Evolutionary conservation across 345 rosid genomes (phyloP).

Genomic region (Salix caprea): DNA sequence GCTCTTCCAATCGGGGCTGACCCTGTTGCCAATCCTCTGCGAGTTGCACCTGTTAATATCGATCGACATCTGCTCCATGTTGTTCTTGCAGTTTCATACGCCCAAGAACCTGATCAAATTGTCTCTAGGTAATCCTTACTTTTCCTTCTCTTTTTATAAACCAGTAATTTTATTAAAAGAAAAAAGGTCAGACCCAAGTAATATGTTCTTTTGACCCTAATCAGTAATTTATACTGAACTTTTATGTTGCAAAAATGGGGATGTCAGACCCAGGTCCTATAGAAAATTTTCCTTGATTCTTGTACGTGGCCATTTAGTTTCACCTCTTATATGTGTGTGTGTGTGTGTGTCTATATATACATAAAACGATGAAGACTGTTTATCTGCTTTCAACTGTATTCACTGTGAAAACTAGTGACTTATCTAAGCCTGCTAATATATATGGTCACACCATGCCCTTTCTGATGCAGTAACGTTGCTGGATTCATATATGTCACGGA

Average conservation of each 20-base stretch:
- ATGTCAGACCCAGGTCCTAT: not conserved
- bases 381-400: not conserved
- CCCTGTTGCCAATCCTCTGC: slow-evolving; percentile 62
- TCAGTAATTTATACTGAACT: not conserved
- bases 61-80: slow-evolving; percentile 62
- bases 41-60: slow-evolving; percentile 53
- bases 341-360: too few species aligned
- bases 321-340: too few species aligned
- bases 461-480: slow-evolving; percentile 62
- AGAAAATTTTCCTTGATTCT: not conserved
- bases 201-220: too few species aligned
- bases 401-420: not conserved
- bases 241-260: not conserved
- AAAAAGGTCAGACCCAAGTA: not conserved
- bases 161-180: not conserved
- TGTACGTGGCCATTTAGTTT: not conserved
- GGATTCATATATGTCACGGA: slow-evolving; percentile 78
- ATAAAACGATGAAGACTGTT: not conserved
- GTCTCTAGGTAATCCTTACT: slow-evolving; percentile 46
- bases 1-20: slow-evolving; percentile 77
- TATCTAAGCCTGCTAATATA: not conserved
- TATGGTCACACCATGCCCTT: not conserved
- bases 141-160: not conserved
- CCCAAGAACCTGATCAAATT: slow-evolving; percentile 71
- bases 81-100: slow-evolving; percentile 83